Evolutionary conservation across 805 yeast genomes (phyloP), one percentile per base, ranked within the genome.

Genomic region (Candida namnaoensis): DNA sequence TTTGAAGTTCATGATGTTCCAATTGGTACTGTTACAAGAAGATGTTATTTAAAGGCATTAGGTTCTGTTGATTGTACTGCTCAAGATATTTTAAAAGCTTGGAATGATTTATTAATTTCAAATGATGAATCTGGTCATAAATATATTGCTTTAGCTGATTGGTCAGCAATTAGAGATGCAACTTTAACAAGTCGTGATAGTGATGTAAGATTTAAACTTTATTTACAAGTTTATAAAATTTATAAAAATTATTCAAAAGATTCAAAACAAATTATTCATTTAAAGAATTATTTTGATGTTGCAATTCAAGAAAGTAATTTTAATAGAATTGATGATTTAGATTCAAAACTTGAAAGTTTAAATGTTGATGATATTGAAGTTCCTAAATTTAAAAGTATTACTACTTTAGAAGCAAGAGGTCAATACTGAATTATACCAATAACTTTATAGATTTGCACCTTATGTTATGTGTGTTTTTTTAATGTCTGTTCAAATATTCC

Each of bases 161-260:
- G 91, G 91, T 82, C 86, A 34, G 83, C 91, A 3, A 60, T 85
- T 44, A 76, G 90, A 64, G 88, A 81, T 58, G 86, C 91, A 19
- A 84, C 93, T 5, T 57, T 53, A 36, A 30, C 12, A 12, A 7
- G 5, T 30, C 32, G 10, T 7, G 12, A 9, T 12, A 30, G n/a
- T 11, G 10, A 30, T 30, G 28, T 7, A 27, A 27, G 28, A 27
- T 7, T 9, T 27, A 27, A 7, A 7, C 7, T 30, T 5, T 30
- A 7, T 30, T 7, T 12, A 7, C 32, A 30, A 30, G 10, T 30
- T 30, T 30, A 9, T 30, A 30, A 30, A 30, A 5, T 30, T 9
- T 30, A 30, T 12, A 12, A 12, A 5, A 9, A 30, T 9, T 30
- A 30, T 30, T 7, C 10, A 7, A 30, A 30, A 12, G 32, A 30